A percentile compares a stretch with the other conserved stretches of the same genome.
Evolutionary conservation across 129 eudicot species (phyloP).

Genomic region (Flaveria brownii): DNA sequence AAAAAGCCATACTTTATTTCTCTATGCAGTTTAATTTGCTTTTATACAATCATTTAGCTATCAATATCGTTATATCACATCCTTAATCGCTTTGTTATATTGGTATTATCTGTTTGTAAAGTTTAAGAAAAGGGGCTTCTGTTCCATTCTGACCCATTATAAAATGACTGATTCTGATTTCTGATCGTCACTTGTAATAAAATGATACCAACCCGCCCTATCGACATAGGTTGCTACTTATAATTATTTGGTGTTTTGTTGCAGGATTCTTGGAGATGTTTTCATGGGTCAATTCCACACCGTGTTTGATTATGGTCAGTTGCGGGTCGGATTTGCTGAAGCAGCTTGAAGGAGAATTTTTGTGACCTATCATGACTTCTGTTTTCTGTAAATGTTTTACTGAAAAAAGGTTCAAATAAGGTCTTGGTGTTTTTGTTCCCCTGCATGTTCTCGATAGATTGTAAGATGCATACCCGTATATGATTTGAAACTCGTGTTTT

Average conservation of each 20-base stretch:
- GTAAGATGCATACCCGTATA: slow-evolving; percentile 3
- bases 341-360: slow-evolving; percentile 62
- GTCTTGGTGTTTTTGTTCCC: not conserved
- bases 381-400: slow-evolving; percentile 33
- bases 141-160: not conserved
- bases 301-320: slow-evolving; percentile 71
- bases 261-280: slow-evolving; percentile 96
- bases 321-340: slow-evolving; percentile 84
- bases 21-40: not conserved
- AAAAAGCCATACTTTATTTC: not conserved
- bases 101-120: not conserved
- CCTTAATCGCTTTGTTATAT: not conserved
- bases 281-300: slow-evolving; percentile 93
- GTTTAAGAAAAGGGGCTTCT: not conserved
- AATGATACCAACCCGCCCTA: not conserved
- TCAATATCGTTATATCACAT: not conserved
- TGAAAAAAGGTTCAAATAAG: slow-evolving; percentile 10
- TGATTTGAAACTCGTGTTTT: not conserved
- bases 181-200: not conserved
- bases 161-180: not conserved
- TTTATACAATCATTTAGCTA: not conserved
- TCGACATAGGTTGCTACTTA: not conserved
- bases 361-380: not conserved
- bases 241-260: not conserved
- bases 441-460: slow-evolving; percentile 11